These are phyloP conservation scores for Bryopsis sp. DNA, from an alignment of 139 green algal genomes.

Conservation along the genomic window DNA sequence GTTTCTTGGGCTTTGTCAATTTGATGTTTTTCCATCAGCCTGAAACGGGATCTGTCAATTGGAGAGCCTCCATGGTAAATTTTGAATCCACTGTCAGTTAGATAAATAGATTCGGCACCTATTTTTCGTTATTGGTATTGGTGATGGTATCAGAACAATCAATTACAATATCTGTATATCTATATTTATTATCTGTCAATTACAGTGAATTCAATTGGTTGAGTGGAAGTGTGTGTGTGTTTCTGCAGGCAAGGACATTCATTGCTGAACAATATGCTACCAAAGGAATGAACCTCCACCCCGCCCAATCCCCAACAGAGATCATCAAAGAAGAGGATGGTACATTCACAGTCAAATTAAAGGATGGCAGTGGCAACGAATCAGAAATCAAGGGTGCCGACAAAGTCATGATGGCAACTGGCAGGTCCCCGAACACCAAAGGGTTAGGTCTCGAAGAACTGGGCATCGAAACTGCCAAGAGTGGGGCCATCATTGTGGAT, in stretches of 20 bases:
- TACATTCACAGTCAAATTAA: slow-evolving; percentile 21
- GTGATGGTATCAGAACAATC: not conserved
- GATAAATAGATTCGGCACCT: not conserved
- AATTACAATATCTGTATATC: not conserved
- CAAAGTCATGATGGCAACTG: slow-evolving; percentile 65
- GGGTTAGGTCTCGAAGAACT: slow-evolving; percentile 61
- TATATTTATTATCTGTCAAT: not conserved
- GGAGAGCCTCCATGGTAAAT: not conserved
- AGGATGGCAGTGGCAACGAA: not conserved
- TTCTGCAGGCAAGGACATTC: slow-evolving; percentile 45
- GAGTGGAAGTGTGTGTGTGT: slow-evolving; percentile 3
- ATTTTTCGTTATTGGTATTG: not conserved
- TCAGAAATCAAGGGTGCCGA: not conserved
- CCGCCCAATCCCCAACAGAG: slow-evolving; percentile 29
- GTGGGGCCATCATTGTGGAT: slow-evolving; percentile 72
- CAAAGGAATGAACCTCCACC: slow-evolving; percentile 52
- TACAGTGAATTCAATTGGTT: too few species aligned
- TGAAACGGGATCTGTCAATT: not conserved
- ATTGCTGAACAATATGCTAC: slow-evolving; percentile 41
- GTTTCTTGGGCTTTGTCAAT: not conserved
- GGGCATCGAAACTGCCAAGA: slow-evolving; percentile 42
- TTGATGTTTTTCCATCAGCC: not conserved
- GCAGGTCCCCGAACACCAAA: slow-evolving; percentile 65
- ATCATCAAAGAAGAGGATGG: slow-evolving; percentile 18
- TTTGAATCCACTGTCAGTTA: not conserved